Evolutionary conservation across 208 protist genomes (phyloP).

Genomic region (Leishmania amazonensis): DNA sequence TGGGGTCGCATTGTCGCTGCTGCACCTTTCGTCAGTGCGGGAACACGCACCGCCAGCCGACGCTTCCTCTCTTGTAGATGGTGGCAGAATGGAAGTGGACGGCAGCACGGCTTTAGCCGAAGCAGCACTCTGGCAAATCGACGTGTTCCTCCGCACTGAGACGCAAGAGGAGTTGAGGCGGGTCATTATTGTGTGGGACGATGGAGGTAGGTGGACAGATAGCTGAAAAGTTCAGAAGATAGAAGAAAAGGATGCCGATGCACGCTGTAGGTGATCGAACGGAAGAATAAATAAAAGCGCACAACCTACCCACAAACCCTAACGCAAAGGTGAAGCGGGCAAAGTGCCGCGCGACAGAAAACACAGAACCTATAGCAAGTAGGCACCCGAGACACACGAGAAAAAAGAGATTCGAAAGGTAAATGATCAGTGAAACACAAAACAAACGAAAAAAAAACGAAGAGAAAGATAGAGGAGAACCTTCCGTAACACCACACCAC

Average conservation of each 20-base stretch:
- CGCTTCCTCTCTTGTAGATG: background rate
- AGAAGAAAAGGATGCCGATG: background rate
- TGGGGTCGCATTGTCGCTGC: slow-evolving; percentile 6
- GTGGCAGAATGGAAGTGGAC: background rate
- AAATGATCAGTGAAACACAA: background rate
- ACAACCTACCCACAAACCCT: background rate
- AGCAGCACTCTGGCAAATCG: background rate
- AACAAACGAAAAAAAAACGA: background rate
- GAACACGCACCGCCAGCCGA: background rate
- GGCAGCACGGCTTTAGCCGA: background rate
- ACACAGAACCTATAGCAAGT: background rate
- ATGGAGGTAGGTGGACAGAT: background rate
- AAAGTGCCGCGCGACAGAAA: background rate
- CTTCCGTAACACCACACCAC: background rate
- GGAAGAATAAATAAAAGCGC: background rate
- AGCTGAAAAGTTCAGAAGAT: background rate
- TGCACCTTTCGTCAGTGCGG: background rate
- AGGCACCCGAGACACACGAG: background rate
- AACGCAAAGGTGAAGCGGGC: background rate
- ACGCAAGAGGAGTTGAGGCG: slow-evolving; percentile 1
- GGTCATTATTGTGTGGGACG: background rate
- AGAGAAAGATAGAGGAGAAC: background rate
- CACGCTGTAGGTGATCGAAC: background rate
- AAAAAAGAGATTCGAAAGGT: background rate
- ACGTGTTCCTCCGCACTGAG: background rate